phyloP scores from a whole-genome alignment of 768 basidiomycete species.

The Mycena chlorophos region DNA sequence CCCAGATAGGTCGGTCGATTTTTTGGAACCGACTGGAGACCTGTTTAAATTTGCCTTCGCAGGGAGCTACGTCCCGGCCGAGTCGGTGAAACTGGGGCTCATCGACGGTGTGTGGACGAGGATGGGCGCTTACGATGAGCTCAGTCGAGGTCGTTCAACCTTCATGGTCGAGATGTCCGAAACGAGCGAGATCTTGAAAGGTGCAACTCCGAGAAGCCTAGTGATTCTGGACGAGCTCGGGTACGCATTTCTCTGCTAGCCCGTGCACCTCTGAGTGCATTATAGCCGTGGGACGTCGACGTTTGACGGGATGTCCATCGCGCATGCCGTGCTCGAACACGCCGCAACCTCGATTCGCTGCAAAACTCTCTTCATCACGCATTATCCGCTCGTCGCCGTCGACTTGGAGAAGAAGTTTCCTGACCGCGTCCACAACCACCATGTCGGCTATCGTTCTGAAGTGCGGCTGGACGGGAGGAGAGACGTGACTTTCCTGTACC shows the following conservation, averaged over 20 bases:
- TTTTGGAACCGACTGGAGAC: not conserved
- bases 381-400: constrained; percentile 84
- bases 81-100: constrained; percentile 69
- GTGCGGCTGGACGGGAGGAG: constrained; percentile 68
- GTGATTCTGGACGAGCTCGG: constrained; percentile 92
- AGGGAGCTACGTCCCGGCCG: constrained; percentile 84
- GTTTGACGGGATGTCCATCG: constrained; percentile 95
- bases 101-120: constrained; percentile 84
- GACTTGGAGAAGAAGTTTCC: constrained; percentile 64
- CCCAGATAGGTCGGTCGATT: constrained; percentile 88
- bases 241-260: not conserved
- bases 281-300: constrained; percentile 77
- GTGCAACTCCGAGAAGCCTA: constrained; percentile 72
- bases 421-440: constrained; percentile 66
- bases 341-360: constrained; percentile 58
- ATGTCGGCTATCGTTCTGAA: constrained; percentile 83
- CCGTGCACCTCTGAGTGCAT: not conserved
- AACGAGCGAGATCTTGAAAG: constrained; percentile 83
- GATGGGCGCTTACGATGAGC: constrained; percentile 92
- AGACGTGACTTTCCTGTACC: constrained; percentile 87
- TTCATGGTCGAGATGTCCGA: constrained; percentile 98
- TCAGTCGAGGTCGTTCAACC: constrained; percentile 83
- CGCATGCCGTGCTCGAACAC: constrained; percentile 75
- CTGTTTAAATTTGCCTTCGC: not conserved
- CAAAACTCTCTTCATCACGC: constrained; percentile 91